Evolutionary conservation across 257 asterid species (phyloP), one percentile per base, ranked within the genome.

Genomic region (Misopates orontium): DNA sequence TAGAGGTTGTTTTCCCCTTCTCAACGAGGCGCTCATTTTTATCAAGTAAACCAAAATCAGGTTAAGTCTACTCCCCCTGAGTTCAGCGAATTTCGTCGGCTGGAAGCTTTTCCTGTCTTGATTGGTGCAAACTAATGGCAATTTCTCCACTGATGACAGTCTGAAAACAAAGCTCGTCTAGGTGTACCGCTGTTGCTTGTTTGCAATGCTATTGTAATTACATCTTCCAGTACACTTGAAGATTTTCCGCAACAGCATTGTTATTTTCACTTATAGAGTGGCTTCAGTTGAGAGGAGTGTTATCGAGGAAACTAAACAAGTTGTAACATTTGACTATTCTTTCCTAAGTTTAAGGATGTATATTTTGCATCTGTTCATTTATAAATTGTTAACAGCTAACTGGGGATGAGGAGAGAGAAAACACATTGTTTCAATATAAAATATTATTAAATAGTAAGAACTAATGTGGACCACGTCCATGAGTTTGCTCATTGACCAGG

Each of bases 21-120:
- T 94, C 99, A 56, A 67, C 96, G 51, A 82, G 99, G 78, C 75
- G 64, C 7, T 79, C 89, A 8, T 88, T 94, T 79, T 71, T 62
- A 22, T 40, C 7, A 32, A 74, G 64, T 28, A 93, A 93, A 75
- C 53, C 87, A 13, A 93, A 93, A 77, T 64, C 87, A 32, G 75
- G 92, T 69, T 90, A 77, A 74, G 76, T 39, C 64, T 52, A 24
- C 56, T 14, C 68, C 64, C 71, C 69, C 51, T 47, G 58, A 44
- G 24, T 45, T 68, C 21, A 4, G 36, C 32, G 31, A 60, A 61
- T 50, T 69, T 58, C 22, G 28, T 64, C 22, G 41, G 48, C 60
- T 5, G 61, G 52, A 22, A 39, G 40, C 62, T 68, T 17, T n/a
- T 3, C 1, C 42, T 54, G 47, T 68, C 73, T 55, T 56, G 61